Percentiles rank a stretch among this genome's conserved stretches.
phyloP scores from a whole-genome alignment of 768 basidiomycete species.

The Suillus spraguei region DNA sequence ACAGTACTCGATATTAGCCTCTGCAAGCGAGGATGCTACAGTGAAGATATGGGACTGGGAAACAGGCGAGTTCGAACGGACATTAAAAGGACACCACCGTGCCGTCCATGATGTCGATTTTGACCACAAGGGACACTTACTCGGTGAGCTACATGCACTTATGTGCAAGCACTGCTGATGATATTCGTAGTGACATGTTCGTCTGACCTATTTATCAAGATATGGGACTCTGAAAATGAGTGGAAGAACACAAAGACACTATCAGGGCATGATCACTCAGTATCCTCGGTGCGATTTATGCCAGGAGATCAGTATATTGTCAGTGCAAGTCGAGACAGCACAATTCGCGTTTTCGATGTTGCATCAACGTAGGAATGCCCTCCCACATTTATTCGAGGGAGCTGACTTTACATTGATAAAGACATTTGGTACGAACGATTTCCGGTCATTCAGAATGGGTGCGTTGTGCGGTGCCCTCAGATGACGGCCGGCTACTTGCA shows the following conservation, averaged over 20 bases:
- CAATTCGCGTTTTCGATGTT: slow-evolving; percentile 86
- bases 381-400: slow-evolving; percentile 6
- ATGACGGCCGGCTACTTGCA: slow-evolving; percentile 73
- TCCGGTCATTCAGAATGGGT: slow-evolving; percentile 86
- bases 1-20: slow-evolving; percentile 77
- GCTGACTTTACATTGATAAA: slow-evolving; percentile 30
- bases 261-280: slow-evolving; percentile 89
- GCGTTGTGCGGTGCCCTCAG: slow-evolving; percentile 62
- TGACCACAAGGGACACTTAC: slow-evolving; percentile 79
- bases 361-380: slow-evolving; percentile 63
- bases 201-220: slow-evolving; percentile 87
- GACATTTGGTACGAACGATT: slow-evolving; percentile 77
- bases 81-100: slow-evolving; percentile 91
- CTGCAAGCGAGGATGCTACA: slow-evolving; percentile 86
- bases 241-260: slow-evolving; percentile 89
- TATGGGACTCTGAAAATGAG: slow-evolving; percentile 90
- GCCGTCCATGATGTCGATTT: slow-evolving; percentile 87
- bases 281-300: slow-evolving; percentile 84
- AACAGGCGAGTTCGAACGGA: slow-evolving; percentile 89
- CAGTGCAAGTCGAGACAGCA: slow-evolving; percentile 86
- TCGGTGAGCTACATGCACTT: slow-evolving; percentile 53
- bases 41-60: slow-evolving; percentile 98
- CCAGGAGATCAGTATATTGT: slow-evolving; percentile 84
- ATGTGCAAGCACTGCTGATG: not conserved
- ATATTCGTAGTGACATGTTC: slow-evolving; percentile 55